phyloP scores from a whole-genome alignment of 129 eudicot genomes.

The Flaveria brownii region DNA sequence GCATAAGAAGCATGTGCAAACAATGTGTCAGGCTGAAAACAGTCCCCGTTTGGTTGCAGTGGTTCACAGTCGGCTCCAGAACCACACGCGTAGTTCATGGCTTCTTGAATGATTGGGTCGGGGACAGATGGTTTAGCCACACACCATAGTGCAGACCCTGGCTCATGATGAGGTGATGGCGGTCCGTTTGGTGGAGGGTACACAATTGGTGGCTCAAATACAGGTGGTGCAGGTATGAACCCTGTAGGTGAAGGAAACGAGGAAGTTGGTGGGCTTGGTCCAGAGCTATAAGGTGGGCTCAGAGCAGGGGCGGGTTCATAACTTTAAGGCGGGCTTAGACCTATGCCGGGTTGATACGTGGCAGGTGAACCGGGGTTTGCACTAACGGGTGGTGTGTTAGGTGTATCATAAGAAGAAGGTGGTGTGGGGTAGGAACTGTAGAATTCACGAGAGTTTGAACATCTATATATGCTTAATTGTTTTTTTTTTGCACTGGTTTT shows the following conservation, averaged over 20 bases:
- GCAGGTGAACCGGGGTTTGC: too few relatives aligned
- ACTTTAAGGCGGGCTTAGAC: too few relatives aligned
- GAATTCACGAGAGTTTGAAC: too few relatives aligned
- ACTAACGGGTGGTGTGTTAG: too few relatives aligned
- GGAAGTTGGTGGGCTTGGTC: slow-evolving; percentile 54
- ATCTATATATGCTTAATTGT: slow-evolving; percentile 24
- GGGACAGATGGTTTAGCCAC: slow-evolving; percentile 85
- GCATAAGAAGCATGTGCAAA: slow-evolving; percentile 96
- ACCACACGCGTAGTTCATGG: slow-evolving; percentile 80
- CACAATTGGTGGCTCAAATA: slow-evolving; percentile 82
- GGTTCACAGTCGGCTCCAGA: slow-evolving; percentile 88
- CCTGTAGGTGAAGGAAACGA: slow-evolving; percentile 50
- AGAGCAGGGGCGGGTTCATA: too few relatives aligned
- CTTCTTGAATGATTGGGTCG: slow-evolving; percentile 75
- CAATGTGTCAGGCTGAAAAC: slow-evolving; percentile 74
- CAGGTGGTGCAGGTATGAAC: slow-evolving; percentile 67
- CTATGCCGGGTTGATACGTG: too few relatives aligned
- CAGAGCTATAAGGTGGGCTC: too few relatives aligned
- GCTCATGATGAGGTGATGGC: slow-evolving; percentile 46
- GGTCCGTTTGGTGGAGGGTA: slow-evolving; percentile 75
- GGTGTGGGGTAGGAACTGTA: too few relatives aligned
- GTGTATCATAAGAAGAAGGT: too few relatives aligned
- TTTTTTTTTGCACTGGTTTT: not conserved
- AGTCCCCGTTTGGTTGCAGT: slow-evolving; percentile 69
- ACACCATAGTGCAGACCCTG: slow-evolving; percentile 61